Evolutionary conservation across 108 stramenopile genomes (phyloP).

Genomic region (Nitzschia sp.): DNA sequence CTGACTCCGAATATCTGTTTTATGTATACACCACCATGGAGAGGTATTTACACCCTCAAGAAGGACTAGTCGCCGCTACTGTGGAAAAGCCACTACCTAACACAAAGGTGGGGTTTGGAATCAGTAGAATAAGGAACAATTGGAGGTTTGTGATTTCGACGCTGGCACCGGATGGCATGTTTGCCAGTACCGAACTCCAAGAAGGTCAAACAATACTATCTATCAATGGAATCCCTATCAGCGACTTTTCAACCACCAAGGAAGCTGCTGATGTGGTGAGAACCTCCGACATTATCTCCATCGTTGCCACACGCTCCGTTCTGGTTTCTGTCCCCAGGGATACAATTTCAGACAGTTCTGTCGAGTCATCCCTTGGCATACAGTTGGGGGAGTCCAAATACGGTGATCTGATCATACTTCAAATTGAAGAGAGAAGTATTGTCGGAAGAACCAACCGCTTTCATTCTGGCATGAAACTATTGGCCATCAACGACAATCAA

Average conservation of each 20-base stretch:
- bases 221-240: background rate
- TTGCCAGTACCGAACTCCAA: background rate
- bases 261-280: background rate
- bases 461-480: background rate
- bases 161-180: background rate
- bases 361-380: background rate
- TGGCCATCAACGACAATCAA: background rate
- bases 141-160: slow-evolving; percentile 1
- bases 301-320: slow-evolving; percentile 3
- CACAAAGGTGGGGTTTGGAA: background rate
- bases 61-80: background rate
- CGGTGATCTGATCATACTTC: background rate
- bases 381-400: background rate
- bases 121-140: background rate
- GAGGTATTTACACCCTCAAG: background rate
- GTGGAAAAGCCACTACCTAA: background rate
- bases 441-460: background rate
- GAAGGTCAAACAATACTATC: background rate
- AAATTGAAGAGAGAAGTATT: background rate
- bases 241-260: background rate
- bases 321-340: too few species aligned
- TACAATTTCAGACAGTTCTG: background rate
- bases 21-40: too few species aligned
- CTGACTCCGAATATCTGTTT: too few species aligned
- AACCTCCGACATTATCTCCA: background rate